These are phyloP conservation scores for Candida dajiaensis DNA, from an alignment of 805 yeast species.

Conservation along the genomic window DNA sequence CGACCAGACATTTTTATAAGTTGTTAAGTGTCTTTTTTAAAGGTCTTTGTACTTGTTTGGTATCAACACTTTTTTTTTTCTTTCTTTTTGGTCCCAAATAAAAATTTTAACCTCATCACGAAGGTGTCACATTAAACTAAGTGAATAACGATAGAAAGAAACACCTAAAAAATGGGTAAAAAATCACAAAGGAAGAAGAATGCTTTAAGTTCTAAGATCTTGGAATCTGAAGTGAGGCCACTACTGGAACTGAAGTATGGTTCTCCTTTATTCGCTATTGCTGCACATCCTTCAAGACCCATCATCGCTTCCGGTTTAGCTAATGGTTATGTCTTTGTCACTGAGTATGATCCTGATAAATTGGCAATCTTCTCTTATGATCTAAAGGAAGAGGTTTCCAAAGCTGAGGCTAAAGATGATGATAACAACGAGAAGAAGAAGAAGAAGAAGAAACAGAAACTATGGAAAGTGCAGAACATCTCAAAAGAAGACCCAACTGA, in stretches of 20 bases:
- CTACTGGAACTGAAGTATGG: constrained; percentile 32
- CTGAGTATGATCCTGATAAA: constrained; percentile 46
- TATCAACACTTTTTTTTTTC: not conserved
- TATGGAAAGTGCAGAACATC: constrained; percentile 38
- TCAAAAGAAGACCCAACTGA: constrained; percentile 13
- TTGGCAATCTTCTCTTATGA: constrained; percentile 31
- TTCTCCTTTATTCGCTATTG: constrained; percentile 70
- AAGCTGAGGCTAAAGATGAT: constrained; percentile 20
- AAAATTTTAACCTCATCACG: not conserved
- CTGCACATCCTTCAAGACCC: constrained; percentile 72
- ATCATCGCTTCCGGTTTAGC: constrained; percentile 69
- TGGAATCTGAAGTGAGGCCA: constrained; percentile 24
- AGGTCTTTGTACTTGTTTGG: no score
- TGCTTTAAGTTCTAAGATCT: constrained; percentile 8
- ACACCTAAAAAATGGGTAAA: constrained; percentile 1
- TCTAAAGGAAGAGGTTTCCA: constrained; percentile 21
- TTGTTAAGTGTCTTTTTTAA: not conserved
- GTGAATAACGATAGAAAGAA: no score
- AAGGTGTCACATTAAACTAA: no score
- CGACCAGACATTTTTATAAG: constrained; percentile 74
- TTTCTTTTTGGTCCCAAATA: not conserved
- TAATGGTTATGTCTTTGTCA: constrained; percentile 67
- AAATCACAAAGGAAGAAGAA: constrained; percentile 16
- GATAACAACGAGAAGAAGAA: constrained; percentile 2
- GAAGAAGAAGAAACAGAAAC: constrained; percentile 29